Conservation (phyloP, 441 rosid species). For the Pelargonium cotyledonis region DNA sequence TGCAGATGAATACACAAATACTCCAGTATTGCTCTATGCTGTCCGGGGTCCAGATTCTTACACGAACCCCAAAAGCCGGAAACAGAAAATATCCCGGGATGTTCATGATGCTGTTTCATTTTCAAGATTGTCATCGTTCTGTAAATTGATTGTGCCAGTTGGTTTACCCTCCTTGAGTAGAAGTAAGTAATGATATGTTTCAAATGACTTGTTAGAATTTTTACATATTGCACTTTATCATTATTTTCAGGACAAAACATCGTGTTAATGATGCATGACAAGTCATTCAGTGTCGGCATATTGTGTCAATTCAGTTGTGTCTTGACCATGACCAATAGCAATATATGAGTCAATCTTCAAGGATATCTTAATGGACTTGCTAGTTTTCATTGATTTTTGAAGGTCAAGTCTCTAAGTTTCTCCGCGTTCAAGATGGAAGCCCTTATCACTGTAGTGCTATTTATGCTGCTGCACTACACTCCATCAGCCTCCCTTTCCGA, state of each 20-base stretch:
- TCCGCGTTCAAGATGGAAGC: slow-evolving; percentile 55
- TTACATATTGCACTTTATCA: slow-evolving; percentile 5
- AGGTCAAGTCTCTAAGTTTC: slow-evolving; percentile 61
- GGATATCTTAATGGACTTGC: not conserved
- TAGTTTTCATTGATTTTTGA: slow-evolving; percentile 13
- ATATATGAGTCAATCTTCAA: not conserved
- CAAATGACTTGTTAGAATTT: slow-evolving; percentile 12
- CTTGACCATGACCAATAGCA: no score
- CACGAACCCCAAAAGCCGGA: slow-evolving; percentile 34
- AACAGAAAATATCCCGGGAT: slow-evolving; percentile 43
- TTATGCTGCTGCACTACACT: slow-evolving; percentile 79
- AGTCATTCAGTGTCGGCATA: not conserved
- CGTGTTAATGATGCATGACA: no score
- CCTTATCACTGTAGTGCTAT: slow-evolving; percentile 69
- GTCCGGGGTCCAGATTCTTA: slow-evolving; percentile 51
- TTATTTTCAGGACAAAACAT: not conserved
- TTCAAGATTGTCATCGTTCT: slow-evolving; percentile 55
- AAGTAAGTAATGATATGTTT: slow-evolving; percentile 38
- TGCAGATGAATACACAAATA: slow-evolving; percentile 67
- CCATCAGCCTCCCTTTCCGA: slow-evolving; percentile 60
- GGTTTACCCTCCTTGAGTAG: slow-evolving; percentile 61
- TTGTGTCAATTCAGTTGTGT: not conserved
- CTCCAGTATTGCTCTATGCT: slow-evolving; percentile 70
- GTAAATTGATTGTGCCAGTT: slow-evolving; percentile 64
- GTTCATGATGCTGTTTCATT: slow-evolving; percentile 82